Conservation (phyloP, 768 basidiomycete genomes). For the Pleurotus platypus region DNA sequence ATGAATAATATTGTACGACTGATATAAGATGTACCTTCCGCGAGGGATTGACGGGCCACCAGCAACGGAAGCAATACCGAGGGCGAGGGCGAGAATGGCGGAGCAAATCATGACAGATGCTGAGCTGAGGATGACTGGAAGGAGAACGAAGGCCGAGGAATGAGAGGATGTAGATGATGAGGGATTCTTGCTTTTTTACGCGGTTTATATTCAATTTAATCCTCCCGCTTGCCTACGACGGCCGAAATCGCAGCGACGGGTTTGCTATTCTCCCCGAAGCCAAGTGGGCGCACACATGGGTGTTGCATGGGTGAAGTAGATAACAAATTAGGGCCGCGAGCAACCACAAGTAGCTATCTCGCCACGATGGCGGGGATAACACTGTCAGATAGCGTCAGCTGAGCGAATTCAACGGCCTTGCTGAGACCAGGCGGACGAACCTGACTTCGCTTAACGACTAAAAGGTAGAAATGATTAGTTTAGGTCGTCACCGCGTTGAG, state of each 20-base stretch:
- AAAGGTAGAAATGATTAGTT: neutral
- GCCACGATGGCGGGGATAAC: neutral
- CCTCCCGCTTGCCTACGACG: neutral
- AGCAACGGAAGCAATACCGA: constrained; percentile 1
- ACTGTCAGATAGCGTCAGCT: neutral
- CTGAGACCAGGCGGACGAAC: neutral
- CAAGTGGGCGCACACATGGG: neutral
- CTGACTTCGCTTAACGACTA: constrained; percentile 7
- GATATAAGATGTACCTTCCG: neutral
- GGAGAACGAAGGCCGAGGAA: neutral
- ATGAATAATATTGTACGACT: too few relatives aligned
- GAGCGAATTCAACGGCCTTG: neutral
- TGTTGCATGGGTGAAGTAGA: constrained; percentile 1
- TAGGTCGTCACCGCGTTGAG: neutral
- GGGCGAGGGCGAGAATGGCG: neutral
- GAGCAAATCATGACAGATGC: neutral
- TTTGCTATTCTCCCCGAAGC: neutral
- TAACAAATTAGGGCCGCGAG: neutral
- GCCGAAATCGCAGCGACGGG: neutral
- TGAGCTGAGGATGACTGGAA: neutral
- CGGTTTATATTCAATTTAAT: neutral
- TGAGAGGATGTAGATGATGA: neutral
- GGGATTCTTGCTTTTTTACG: neutral
- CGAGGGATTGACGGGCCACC: neutral
- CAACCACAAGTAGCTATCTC: neutral